Base-by-base conservation (phyloP, 345 rosid species). In the Eucalyptus marginata region DNA sequence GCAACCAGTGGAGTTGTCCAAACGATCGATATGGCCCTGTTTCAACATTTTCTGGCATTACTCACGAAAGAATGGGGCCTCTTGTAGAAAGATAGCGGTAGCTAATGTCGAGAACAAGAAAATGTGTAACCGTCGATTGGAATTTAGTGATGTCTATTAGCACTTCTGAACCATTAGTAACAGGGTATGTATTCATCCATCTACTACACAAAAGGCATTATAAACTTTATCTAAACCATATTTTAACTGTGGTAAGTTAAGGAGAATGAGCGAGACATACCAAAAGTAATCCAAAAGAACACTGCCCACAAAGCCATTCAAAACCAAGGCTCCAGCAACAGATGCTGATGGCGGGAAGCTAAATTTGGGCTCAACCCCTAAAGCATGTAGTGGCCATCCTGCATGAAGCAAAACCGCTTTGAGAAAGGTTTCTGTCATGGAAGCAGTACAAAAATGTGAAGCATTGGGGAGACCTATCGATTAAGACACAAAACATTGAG, bases 1-100 rank as follows among this genome's bases (percentile, higher is more conserved):
- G 98, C 98, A 16, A 96, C 95, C 86, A 97, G 86, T 10, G 99
- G 99, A 68, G 97, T 96, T 29, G 99, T 96, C 98, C 99, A 97
- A 62, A 97, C 94, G 89, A 96, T 97, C 22, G 96, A 95, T 29
- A 95, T 91, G 29, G 97, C 97, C 99, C 98, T 96, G 95, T 91
- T 89, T 54, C 89, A 88, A 79, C 31, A 64, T 20, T 8, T 47
- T 52, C 62, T 13, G 12, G n/a, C 83, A 40, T 76, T 76, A 76
- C 47, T 40, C 27, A 20, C 16, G 1, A 20, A 2, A 40, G 47
- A 76, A 76, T 76, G 47, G 8, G 47, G 47, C 47, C 27, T 20
- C 27, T 76, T 76, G 13, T 36, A 40, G 84, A 47, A 31, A 27
- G 16, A 44, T 66, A 87, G 59, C 59, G 5, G 22, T 25, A 66